phyloP scores from a whole-genome alignment of 495 filamentous ascomycete species.

The Penicillium turbatum region DNA sequence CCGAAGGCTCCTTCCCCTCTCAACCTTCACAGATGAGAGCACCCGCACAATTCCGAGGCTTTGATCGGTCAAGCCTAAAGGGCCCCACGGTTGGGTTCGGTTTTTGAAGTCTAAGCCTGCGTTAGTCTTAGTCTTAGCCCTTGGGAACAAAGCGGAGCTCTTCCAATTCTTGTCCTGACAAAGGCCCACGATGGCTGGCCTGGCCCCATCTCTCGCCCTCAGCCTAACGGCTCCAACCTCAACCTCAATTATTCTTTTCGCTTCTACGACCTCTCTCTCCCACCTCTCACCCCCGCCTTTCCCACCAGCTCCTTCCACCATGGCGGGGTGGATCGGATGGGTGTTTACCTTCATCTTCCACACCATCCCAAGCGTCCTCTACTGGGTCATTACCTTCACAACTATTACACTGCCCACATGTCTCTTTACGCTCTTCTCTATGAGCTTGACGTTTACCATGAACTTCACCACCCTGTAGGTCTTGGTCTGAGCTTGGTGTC shows the following conservation, averaged over 20 bases:
- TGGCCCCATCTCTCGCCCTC: slow-evolving; percentile 24
- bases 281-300: slow-evolving; percentile 27
- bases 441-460: slow-evolving; percentile 93
- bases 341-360: slow-evolving; percentile 42
- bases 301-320: slow-evolving; percentile 35
- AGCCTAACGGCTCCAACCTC: slow-evolving; percentile 20
- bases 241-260: slow-evolving; percentile 16
- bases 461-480: slow-evolving; percentile 90
- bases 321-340: slow-evolving; percentile 45
- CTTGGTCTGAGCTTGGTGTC: background rate
- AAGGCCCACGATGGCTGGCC: slow-evolving; percentile 17
- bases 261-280: slow-evolving; percentile 19
- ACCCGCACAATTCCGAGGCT: slow-evolving; percentile 26
- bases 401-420: slow-evolving; percentile 87
- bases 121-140: slow-evolving; percentile 9
- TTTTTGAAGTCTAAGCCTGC: background rate
- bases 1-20: background rate
- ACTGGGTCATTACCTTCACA: slow-evolving; percentile 77
- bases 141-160: slow-evolving; percentile 16
- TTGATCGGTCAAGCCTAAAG: slow-evolving; percentile 1
- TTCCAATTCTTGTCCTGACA: background rate
- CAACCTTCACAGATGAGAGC: slow-evolving; percentile 14
- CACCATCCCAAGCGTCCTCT: slow-evolving; percentile 67
- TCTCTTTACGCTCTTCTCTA: slow-evolving; percentile 92
- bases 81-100: background rate